Conservation (phyloP, 306 rosid genomes). For the Benincasa hispida region DNA sequence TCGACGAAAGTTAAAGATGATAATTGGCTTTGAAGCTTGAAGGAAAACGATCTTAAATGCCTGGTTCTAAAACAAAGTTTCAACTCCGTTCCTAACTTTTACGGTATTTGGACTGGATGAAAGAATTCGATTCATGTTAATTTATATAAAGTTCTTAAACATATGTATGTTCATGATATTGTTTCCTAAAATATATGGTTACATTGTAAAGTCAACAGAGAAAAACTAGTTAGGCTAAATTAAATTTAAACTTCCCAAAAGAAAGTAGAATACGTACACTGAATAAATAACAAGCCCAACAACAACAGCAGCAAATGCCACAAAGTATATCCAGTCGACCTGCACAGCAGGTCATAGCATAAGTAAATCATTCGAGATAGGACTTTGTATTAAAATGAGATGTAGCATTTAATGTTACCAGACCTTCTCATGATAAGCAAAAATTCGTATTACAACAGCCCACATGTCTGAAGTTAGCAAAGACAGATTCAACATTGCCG, state of each 20-base stretch:
- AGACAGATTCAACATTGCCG: constrained; percentile 94
- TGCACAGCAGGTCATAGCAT: constrained; percentile 2
- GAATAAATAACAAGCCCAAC: constrained; percentile 76
- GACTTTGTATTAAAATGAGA: neutral
- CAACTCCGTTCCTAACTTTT: too few relatives aligned
- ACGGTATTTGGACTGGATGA: too few relatives aligned
- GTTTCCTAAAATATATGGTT: too few relatives aligned
- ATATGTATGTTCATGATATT: too few relatives aligned
- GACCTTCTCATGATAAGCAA: constrained; percentile 86
- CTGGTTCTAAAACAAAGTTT: too few relatives aligned
- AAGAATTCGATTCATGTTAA: too few relatives aligned
- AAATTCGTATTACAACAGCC: constrained; percentile 85
- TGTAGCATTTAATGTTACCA: neutral
- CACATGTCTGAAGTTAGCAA: constrained; percentile 99
- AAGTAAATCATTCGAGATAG: neutral
- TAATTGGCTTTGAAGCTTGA: too few relatives aligned
- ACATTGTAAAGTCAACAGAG: too few relatives aligned
- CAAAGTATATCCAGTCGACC: constrained; percentile 95
- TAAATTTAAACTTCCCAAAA: neutral
- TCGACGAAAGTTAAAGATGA: too few relatives aligned
- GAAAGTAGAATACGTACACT: constrained; percentile 32
- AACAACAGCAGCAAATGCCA: constrained; percentile 65
- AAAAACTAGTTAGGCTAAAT: too few relatives aligned
- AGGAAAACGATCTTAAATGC: too few relatives aligned
- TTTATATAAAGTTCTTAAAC: too few relatives aligned